phyloP scores from a whole-genome alignment of 441 rosid species.

The Croton laevigatus region DNA sequence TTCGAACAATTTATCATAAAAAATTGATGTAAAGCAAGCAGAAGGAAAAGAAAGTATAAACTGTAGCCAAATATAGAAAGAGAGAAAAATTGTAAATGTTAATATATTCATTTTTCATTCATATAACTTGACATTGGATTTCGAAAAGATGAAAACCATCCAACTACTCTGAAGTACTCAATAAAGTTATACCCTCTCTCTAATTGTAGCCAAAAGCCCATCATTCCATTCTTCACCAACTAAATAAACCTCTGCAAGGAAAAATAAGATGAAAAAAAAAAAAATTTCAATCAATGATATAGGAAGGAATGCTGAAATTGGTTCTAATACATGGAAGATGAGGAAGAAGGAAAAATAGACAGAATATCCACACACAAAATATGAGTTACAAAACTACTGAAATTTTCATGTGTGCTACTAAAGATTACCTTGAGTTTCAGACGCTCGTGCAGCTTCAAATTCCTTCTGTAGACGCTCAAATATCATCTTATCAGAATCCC shows the following conservation, averaged over 20 bases:
- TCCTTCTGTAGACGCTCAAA: conserved; percentile 85
- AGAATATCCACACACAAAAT: background rate
- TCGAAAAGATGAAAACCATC: conserved; percentile 3
- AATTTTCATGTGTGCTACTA: background rate
- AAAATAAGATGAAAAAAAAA: conserved; percentile 16
- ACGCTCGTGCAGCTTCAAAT: conserved; percentile 80
- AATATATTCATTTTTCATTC: conserved; percentile 4
- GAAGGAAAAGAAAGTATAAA: background rate
- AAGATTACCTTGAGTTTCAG: conserved; percentile 70
- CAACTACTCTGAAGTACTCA: conserved; percentile 13
- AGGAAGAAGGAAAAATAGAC: background rate
- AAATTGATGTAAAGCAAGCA: conserved; percentile 2
- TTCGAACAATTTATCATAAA: conserved; percentile 11
- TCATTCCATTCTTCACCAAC: conserved; percentile 96
- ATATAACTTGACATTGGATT: conserved; percentile 13
- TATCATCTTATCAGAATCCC: conserved; percentile 91
- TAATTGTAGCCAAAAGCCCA: conserved; percentile 84
- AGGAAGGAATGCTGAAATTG: background rate
- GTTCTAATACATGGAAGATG: background rate
- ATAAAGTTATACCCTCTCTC: conserved; percentile 71
- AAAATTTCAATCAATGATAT: background rate
- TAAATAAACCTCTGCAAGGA: conserved; percentile 57
- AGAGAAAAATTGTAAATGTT: background rate
- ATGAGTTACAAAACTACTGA: conserved; percentile 1
- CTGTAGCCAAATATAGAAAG: background rate